Base-by-base conservation (phyloP, 2,329 filamentous ascomycete species). In the Ophiostoma sp. region DNA sequence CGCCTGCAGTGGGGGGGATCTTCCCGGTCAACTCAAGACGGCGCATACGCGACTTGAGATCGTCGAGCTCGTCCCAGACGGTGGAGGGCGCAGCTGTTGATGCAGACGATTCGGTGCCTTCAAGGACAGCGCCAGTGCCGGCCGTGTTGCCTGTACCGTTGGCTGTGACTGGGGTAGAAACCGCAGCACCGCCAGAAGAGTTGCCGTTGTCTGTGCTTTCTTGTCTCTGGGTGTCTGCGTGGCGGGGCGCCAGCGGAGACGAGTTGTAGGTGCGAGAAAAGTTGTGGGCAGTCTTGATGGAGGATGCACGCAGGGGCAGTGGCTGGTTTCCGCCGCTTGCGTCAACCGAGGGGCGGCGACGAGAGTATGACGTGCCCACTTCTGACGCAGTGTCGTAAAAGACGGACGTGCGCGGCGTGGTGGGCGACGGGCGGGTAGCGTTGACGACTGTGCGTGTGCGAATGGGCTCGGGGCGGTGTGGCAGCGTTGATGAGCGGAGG, bases 51-150 rank as follows among this genome's bases (percentile, higher is more conserved):
- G 92, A 95, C 78, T 98, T 98, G 66, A 99, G 82, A 74, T 98
- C 95, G 75, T 98, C 95, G 36, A 99, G 81, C 79, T 99, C 95
- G 77, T 98, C 95, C 95, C 95, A 99, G 2, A 99, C 92, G 0
- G 93, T 97, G 1, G 93, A 96, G 15, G 94, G 92, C 1, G 92
- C 93, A 1, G 90, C 93, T 0, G 92, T 95, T 0, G 95, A 98
- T 44, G 91, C 85, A 0, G 91, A 94, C 0, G 95, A 98, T 75
- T 95, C 93, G 0, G 93, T 93, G 10, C 89, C 90, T 76, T 94
- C 89, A 36, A 82, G 75, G 2, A 31, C 66, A 23, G 67, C 44
- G 17, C 54, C 35, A 31, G 35, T 60, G 17, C 54, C 57, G 20
- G 33, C 52, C n/a, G 44, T 31, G 66, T 68, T 54, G 67, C 41